These are phyloP conservation scores for Acacia crassicarpa DNA, from an alignment of 306 rosid species.

Conservation along the genomic window DNA sequence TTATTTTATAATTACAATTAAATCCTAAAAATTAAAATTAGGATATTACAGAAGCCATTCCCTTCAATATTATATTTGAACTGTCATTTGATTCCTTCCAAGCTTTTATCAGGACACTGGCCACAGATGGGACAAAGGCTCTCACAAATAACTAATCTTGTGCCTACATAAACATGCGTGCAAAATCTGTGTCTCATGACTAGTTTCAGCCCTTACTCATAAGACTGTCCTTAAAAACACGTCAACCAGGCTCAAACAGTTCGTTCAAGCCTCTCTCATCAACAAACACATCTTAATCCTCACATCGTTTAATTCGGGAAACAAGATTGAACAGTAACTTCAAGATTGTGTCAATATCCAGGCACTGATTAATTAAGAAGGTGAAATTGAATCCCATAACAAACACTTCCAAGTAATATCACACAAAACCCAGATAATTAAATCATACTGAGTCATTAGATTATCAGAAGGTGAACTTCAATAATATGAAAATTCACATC, in stretches of 20 bases:
- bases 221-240: background rate
- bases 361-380: background rate
- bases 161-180: slow-evolving; percentile 43
- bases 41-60: no score
- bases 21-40: no score
- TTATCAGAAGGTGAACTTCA: background rate
- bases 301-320: background rate
- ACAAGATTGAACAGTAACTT: background rate
- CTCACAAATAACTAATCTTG: slow-evolving; percentile 80
- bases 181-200: background rate
- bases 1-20: no score
- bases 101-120: slow-evolving; percentile 63
- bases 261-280: no score
- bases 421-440: background rate
- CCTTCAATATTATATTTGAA: slow-evolving; percentile 52
- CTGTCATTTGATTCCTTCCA: slow-evolving; percentile 58
- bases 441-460: background rate
- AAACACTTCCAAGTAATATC: background rate
- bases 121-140: slow-evolving; percentile 64
- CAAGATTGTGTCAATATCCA: background rate
- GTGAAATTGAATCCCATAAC: background rate
- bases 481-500: background rate
- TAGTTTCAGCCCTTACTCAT: background rate
- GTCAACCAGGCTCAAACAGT: background rate
- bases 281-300: background rate